Evolutionary conservation across 2,329 filamentous ascomycete genomes (phyloP).

Genomic region (Aspergillus costaricaensis): DNA sequence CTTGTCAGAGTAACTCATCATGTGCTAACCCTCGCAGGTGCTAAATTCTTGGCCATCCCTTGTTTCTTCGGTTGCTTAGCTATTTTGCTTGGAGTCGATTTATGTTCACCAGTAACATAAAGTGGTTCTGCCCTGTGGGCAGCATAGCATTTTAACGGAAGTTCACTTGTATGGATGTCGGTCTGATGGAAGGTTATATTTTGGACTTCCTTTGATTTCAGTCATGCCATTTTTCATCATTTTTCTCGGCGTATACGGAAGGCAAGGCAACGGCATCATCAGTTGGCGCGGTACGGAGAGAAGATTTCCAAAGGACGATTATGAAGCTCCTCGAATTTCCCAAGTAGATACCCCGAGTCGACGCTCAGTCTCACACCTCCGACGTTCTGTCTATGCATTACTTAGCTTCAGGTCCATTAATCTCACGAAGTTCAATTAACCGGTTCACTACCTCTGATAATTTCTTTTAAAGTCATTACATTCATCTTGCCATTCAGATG

Average conservation of each 20-base stretch:
- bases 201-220: conserved; percentile 14
- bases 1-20: background rate
- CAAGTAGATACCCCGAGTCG: conserved; percentile 54
- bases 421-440: background rate
- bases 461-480: no score
- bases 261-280: conserved; percentile 43
- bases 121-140: conserved; percentile 25
- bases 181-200: conserved; percentile 21
- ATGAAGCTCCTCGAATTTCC: conserved; percentile 51
- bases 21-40: conserved; percentile 36
- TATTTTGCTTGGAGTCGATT: conserved; percentile 20
- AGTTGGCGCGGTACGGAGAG: conserved; percentile 44
- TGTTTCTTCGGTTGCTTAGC: conserved; percentile 17
- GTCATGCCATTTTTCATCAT: conserved; percentile 21
- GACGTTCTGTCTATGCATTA: conserved; percentile 32
- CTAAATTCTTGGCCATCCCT: conserved; percentile 22
- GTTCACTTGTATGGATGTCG: conserved; percentile 29
- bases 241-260: conserved; percentile 37
- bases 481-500: no score
- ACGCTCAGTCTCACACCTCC: conserved; percentile 48
- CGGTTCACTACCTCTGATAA: background rate
- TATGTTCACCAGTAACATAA: conserved; percentile 23
- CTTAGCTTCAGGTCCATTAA: conserved; percentile 12
- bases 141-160: conserved; percentile 36
- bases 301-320: conserved; percentile 37